phyloP scores from a whole-genome alignment of 805 yeast species.

The Candida mattraensis region DNA sequence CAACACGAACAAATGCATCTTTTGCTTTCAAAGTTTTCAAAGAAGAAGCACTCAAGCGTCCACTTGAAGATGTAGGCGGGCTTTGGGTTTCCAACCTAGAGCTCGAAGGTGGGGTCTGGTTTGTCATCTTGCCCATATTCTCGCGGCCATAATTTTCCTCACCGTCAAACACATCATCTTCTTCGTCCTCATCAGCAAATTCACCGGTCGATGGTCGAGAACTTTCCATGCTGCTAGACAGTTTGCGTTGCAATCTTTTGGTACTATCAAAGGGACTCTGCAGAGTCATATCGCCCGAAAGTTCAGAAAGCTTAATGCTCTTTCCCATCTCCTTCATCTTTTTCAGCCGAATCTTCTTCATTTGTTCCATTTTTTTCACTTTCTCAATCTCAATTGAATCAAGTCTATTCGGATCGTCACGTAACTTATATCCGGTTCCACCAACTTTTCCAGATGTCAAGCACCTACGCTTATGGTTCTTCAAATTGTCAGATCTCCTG shows the following conservation, averaged over 20 bases:
- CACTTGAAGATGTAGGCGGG: conserved; percentile 13
- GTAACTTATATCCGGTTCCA: conserved; percentile 22
- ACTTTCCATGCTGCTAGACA: no score
- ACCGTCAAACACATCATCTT: conserved; percentile 5
- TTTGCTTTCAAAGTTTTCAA: neutral
- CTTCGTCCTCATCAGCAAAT: conserved; percentile 3
- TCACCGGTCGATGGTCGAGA: conserved; percentile 5
- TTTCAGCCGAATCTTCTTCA: conserved; percentile 10
- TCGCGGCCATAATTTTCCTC: neutral
- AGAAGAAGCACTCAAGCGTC: conserved; percentile 2
- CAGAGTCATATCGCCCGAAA: conserved; percentile 1
- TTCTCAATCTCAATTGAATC: conserved; percentile 23
- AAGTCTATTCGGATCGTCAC: conserved; percentile 23
- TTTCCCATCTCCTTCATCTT: conserved; percentile 14
- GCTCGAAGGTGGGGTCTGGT: conserved; percentile 6
- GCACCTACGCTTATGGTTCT: conserved; percentile 28
- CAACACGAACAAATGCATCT: conserved; percentile 1
- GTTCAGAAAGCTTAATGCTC: conserved; percentile 9
- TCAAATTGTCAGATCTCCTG: conserved; percentile 30
- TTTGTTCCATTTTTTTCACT: conserved; percentile 19
- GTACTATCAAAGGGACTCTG: conserved; percentile 2
- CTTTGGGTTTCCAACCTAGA: conserved; percentile 7
- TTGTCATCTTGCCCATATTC: neutral
- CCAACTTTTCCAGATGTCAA: conserved; percentile 19
- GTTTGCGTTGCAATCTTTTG: conserved; percentile 1